Base-by-base conservation (phyloP, 441 rosid species). In the Populus hybrid region DNA sequence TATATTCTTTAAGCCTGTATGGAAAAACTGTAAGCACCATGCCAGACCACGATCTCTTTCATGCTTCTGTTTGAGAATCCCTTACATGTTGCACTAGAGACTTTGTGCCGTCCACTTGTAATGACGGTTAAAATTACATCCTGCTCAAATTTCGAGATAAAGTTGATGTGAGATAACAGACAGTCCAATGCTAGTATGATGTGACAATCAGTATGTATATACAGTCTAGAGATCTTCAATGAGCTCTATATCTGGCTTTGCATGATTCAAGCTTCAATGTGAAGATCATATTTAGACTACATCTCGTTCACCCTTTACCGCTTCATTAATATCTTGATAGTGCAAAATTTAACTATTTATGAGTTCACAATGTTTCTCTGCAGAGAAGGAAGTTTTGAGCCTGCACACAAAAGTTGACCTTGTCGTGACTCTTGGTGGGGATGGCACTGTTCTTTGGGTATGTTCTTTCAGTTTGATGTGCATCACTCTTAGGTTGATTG, bases 361-460 rank as follows among this genome's bases (percentile, higher is more conserved):
- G 61, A 66, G n/a, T 79, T 79, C 74, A 50, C 69, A 40, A 34
- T 38, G 8, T 82, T 82, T 67, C 74, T 67, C 57, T 85, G 74
- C 93, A 96, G 99, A 93, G 75, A 76, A 79, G 68, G 95, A 93
- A 80, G 85, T 96, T 81, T 84, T 73, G 70, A 87, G 75, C 46
- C 90, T 96, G 82, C 98, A 93, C 85, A 80, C 89, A 40, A 89
- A 93, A 83, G 97, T 97, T 78, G 99, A 97, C 85, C 94, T 97
- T 73, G 93, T 97, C 59, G 90, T 93, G 73, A 95, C 99, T 79
- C 99, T 97, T 82, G 99, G 99, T 81, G 99, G 99, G 28, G 99
- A 97, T 87, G 99, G 99, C 75, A 97, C 99, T 50, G 99, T 97
- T 70, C 93, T 97, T 64, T 97, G 99, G 99, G 99, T 97, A 91